Base-by-base conservation (phyloP, 805 yeast genomes). In the Clavispora fructus region DNA sequence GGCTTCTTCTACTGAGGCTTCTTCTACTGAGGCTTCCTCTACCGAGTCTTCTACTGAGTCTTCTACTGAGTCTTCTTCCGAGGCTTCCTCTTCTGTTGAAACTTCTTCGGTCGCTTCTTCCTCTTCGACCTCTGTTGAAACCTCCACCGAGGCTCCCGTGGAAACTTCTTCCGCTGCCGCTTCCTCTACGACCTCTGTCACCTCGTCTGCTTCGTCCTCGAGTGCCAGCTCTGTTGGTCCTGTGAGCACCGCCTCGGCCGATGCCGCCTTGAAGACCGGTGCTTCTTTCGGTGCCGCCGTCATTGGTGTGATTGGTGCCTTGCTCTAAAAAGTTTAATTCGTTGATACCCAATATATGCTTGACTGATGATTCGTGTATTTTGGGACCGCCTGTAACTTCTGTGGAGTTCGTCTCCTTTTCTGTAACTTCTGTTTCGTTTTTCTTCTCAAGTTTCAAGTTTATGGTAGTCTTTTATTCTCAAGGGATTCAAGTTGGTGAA, bases 301-400 rank as follows among this genome's bases (percentile, higher is more conserved):
- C 13, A 65, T 65, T 47, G 76, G 74, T 43, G 56, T 72, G 23
- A 60, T 66, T 32, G 77, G 70, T 57, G 73, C 66, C 52, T 54
- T 54, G 57, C 47, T 54, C 46, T 54, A 54, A 47, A 48, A 40
- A 26, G 39, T 41, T 25, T 41, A 31, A 30, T 41, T 31, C 43
- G 35, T 32, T 38, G 27, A 31, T 32, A 41, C 37, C 38, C 37
- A 29, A 41, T 31, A 32, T 19, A 32, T 16, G 35, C 19, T 23
- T 32, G 35, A 12, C 19, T 32, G 17, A 32, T 32, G 29, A 3
- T 19, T 4, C 3, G 23, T 19, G 23, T 19, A 19, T 5, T 19
- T 19, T 19, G 23, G 23, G 23, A 19, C 23, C 23, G 23, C 23
- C 23, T 19, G 23, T 5, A 3, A 19, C 5, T 19, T 19, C 23